Percentiles rank a stretch among this genome's conserved stretches.
These are phyloP conservation scores for Curvularia lunata DNA, from an alignment of 2,329 filamentous ascomycete species.

Conservation along the genomic window DNA sequence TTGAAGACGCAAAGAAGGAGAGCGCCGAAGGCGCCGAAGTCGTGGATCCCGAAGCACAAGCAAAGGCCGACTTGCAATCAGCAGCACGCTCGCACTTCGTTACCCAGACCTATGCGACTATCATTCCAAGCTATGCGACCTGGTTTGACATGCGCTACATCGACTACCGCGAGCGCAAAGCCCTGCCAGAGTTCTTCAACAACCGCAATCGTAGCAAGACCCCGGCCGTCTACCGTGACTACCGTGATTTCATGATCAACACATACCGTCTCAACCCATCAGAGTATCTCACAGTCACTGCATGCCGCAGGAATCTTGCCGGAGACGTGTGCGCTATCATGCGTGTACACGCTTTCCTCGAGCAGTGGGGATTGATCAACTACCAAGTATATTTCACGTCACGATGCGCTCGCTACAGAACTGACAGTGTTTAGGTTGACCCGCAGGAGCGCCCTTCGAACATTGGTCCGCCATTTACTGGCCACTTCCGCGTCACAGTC, in stretches of 20 bases:
- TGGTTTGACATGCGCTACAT: constrained; percentile 99
- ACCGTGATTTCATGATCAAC: constrained; percentile 99
- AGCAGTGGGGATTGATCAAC: constrained; percentile 99
- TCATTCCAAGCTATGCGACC: constrained; percentile 94
- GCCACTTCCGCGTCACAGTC: constrained; percentile 94
- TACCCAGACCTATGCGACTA: constrained; percentile 91
- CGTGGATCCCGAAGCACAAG: constrained; percentile 62
- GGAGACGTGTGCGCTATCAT: constrained; percentile 99
- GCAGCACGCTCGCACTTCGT: constrained; percentile 91
- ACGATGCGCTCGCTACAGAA: not conserved
- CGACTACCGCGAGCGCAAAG: constrained; percentile 90
- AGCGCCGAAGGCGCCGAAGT: constrained; percentile 38
- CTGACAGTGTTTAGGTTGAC: constrained; percentile 73
- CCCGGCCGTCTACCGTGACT: constrained; percentile 95
- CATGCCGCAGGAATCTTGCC: constrained; percentile 90
- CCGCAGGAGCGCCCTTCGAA: constrained; percentile 93
- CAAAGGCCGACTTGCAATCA: constrained; percentile 81
- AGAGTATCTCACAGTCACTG: constrained; percentile 96
- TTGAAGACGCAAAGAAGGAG: constrained; percentile 49
- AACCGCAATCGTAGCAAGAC: constrained; percentile 98
- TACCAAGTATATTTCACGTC: constrained; percentile 74
- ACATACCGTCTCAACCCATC: constrained; percentile 95
- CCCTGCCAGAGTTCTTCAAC: constrained; percentile 98
- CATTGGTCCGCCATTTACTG: constrained; percentile 94
- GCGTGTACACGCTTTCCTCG: constrained; percentile 96